Percentiles rank a stretch among this genome's conserved stretches.
phyloP scores from a whole-genome alignment of 2,329 filamentous ascomycete species.

The Arthroderma sp. region DNA sequence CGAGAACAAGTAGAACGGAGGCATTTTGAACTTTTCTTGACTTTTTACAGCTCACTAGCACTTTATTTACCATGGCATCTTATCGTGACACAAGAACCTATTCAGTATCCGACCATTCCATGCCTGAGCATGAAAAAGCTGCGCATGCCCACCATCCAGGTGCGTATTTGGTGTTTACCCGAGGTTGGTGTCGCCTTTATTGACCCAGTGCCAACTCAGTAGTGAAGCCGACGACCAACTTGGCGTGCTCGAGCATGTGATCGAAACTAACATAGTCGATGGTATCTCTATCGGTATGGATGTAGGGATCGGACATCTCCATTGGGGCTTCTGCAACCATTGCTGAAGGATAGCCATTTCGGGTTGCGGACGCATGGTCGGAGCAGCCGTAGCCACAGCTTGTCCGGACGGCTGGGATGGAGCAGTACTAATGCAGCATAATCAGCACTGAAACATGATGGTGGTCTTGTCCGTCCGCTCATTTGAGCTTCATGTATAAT shows the following conservation, averaged over 20 bases:
- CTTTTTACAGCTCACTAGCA: no score
- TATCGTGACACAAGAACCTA: no score
- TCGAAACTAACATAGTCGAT: slow-evolving; percentile 64
- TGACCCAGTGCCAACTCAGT: slow-evolving; percentile 61
- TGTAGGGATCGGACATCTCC: slow-evolving; percentile 51
- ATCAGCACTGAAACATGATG: background rate
- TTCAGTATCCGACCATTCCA: no score
- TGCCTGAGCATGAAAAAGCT: no score
- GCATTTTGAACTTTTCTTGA: no score
- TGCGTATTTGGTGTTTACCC: no score
- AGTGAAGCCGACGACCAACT: slow-evolving; percentile 67
- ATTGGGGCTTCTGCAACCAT: slow-evolving; percentile 52
- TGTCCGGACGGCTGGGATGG: slow-evolving; percentile 73
- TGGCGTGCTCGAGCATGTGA: slow-evolving; percentile 85
- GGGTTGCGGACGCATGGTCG: slow-evolving; percentile 55
- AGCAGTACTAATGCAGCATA: slow-evolving; percentile 53
- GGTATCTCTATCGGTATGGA: slow-evolving; percentile 60
- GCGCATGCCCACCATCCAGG: no score
- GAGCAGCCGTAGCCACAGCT: slow-evolving; percentile 78
- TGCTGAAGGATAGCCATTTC: slow-evolving; percentile 51
- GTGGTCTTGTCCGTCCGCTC: background rate
- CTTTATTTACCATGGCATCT: no score
- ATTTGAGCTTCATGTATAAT: background rate
- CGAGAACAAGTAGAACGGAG: no score
- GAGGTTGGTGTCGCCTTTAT: no score